Base-by-base conservation (phyloP, 179 eudicot genomes). In the Spinacia oleracea region DNA sequence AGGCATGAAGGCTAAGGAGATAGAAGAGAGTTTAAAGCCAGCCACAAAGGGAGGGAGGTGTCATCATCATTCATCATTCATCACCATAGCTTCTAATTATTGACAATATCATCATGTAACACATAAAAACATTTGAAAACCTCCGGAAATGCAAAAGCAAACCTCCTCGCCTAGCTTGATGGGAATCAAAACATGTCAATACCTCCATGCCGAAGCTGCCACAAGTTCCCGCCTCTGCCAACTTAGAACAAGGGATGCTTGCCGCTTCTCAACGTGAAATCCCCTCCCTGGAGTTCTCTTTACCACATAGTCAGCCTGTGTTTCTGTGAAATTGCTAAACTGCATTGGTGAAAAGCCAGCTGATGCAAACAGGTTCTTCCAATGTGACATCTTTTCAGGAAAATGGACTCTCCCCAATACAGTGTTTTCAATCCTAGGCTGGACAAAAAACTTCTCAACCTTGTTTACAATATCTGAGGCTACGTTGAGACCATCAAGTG, bases 181-280 rank as follows among this genome's bases (percentile, higher is more conserved):
- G 40, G 40, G 35, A 55, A 43, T 60, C 62, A 73, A 74, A 42
- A 42, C 83, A 58, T 35, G 66, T 87, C 81, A 91, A 84, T 91
- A 96, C 84, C 91, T 89, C 99, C 99, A 96, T 76, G 99, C 97
- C 1, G 98, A 89, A 80, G 89, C 98, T 5, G 97, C 88, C 75
- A 93, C 84, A 18, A 96, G 92, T 85, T 93, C 99, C 76, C 90
- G 86, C 72, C 89, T 79, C 66, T 93, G 97, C 97, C 98, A 96
- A 82, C 92, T 90, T 18, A 96, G 90, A 38, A 91, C 94, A 2
- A 96, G 90, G 35, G 97, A 88, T 12, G 89, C 82, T 80, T 96
- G 99, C 38, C 94, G 87, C 86, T 89, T 93, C 84, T 96, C 99
- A 1, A 93, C 90, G 10, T 88, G 93, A 66, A 93, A 96, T 23